Conservation (phyloP, 331 rosid genomes). For the Pyracantha coccinea region DNA sequence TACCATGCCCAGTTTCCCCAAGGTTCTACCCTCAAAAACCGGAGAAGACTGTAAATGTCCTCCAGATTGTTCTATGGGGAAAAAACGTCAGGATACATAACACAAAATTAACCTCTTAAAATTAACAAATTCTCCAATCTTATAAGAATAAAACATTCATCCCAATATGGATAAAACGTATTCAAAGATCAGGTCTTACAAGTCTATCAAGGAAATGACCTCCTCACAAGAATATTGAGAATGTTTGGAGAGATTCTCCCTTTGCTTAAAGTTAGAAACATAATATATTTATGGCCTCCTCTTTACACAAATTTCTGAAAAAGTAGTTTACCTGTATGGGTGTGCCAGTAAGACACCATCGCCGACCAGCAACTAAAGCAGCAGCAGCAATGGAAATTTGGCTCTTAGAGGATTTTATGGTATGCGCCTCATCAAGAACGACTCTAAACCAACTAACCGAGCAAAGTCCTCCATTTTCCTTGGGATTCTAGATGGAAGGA, state of each 20-base stretch:
- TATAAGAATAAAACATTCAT: not conserved
- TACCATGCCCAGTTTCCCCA: constrained; percentile 99
- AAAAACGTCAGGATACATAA: constrained; percentile 30
- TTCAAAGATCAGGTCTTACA: not conserved
- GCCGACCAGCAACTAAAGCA: constrained; percentile 75
- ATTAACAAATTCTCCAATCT: not conserved
- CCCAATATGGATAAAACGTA: not conserved
- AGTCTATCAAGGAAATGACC: not conserved
- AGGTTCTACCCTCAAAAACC: constrained; percentile 91
- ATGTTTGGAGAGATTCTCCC: not conserved
- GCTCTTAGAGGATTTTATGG: constrained; percentile 85
- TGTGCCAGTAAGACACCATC: constrained; percentile 99
- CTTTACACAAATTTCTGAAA: not conserved
- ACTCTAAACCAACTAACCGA: constrained; percentile 92
- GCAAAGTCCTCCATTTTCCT: constrained; percentile 71
- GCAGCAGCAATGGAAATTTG: constrained; percentile 78
- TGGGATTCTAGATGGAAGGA: constrained; percentile 45
- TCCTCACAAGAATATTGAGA: not conserved
- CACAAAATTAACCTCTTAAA: not conserved
- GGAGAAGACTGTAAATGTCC: constrained; percentile 92
- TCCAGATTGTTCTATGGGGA: constrained; percentile 73
- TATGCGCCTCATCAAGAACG: constrained; percentile 96
- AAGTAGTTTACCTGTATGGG: constrained; percentile 72
- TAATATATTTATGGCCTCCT: not conserved
- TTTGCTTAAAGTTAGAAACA: not conserved